Evolutionary conservation across 2,329 filamentous ascomycete genomes (phyloP).

Genomic region (Falciphora oryzae): DNA sequence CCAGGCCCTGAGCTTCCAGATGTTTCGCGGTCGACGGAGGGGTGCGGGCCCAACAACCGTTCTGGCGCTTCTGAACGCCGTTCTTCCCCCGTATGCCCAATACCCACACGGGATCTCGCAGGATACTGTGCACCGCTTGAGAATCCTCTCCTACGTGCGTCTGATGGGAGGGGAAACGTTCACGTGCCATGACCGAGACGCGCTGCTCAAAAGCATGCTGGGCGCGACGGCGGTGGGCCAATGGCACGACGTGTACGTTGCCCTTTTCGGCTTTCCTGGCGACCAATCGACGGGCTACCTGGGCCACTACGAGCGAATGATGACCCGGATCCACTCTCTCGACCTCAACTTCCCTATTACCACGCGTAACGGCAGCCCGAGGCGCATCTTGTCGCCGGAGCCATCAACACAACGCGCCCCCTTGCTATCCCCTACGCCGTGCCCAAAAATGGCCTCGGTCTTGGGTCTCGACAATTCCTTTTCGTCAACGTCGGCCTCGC

Average conservation of each 20-base stretch:
- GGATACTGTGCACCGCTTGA: slow-evolving; percentile 11
- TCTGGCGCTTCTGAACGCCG: slow-evolving; percentile 16
- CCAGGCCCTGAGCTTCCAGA: neutral
- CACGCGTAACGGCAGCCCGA: neutral
- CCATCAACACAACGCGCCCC: neutral
- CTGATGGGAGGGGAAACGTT: slow-evolving; percentile 9
- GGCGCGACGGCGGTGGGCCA: slow-evolving; percentile 8
- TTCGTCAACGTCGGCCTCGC: neutral
- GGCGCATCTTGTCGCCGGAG: neutral
- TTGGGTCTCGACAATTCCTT: neutral
- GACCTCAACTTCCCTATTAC: neutral
- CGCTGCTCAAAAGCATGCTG: slow-evolving; percentile 8
- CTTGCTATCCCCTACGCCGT: neutral
- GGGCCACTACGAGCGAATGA: neutral
- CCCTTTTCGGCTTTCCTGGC: slow-evolving; percentile 8
- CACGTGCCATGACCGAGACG: neutral
- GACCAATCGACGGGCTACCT: slow-evolving; percentile 1
- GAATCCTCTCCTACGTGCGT: slow-evolving; percentile 11
- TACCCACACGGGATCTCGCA: slow-evolving; percentile 14
- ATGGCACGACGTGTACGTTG: slow-evolving; percentile 12
- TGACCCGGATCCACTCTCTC: neutral
- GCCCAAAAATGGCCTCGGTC: neutral
- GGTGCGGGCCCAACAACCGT: neutral
- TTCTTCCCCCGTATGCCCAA: slow-evolving; percentile 17
- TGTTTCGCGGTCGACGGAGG: neutral